Percentiles rank a stretch among this genome's conserved stretches.
phyloP scores from a whole-genome alignment of 1,139 yeast species.

The Debaryomyces sp. region DNA sequence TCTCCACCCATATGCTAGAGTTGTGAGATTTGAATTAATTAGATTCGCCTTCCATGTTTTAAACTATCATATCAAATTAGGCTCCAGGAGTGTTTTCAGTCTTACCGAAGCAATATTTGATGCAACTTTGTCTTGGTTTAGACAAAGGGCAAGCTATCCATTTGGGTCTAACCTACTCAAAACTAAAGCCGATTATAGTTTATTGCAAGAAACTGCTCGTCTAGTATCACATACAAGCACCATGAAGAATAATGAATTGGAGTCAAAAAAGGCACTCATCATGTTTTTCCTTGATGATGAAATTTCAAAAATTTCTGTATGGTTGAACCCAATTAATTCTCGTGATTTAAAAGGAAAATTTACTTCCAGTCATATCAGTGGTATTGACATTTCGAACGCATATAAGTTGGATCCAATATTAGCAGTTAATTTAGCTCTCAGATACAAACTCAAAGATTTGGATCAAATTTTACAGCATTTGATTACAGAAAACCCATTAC shows the following conservation, averaged over 20 bases:
- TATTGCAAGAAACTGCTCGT: constrained; percentile 56
- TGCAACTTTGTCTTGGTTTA: constrained; percentile 82
- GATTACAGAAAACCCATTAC: constrained; percentile 58
- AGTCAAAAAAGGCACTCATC: constrained; percentile 52
- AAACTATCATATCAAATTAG: constrained; percentile 52
- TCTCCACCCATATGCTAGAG: constrained; percentile 79
- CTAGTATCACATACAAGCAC: constrained; percentile 27
- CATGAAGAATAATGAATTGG: constrained; percentile 29
- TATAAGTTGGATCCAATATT: constrained; percentile 71
- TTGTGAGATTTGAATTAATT: constrained; percentile 73
- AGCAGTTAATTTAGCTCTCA: constrained; percentile 69
- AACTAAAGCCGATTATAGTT: constrained; percentile 66
- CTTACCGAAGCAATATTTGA: constrained; percentile 59
- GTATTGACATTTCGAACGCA: constrained; percentile 49
- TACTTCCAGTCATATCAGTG: constrained; percentile 34
- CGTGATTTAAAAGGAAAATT: constrained; percentile 42
- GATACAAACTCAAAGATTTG: constrained; percentile 51
- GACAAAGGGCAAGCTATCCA: constrained; percentile 66
- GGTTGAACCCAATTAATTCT: constrained; percentile 71
- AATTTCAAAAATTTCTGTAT: constrained; percentile 67
- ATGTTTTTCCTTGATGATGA: constrained; percentile 76
- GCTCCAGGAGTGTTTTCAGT: constrained; percentile 46
- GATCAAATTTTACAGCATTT: constrained; percentile 50
- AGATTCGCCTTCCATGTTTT: constrained; percentile 69
- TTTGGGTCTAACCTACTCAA: constrained; percentile 81